These are phyloP conservation scores for Rhododendron ferrugineum DNA, from an alignment of 148 eudicot species.

Conservation along the genomic window DNA sequence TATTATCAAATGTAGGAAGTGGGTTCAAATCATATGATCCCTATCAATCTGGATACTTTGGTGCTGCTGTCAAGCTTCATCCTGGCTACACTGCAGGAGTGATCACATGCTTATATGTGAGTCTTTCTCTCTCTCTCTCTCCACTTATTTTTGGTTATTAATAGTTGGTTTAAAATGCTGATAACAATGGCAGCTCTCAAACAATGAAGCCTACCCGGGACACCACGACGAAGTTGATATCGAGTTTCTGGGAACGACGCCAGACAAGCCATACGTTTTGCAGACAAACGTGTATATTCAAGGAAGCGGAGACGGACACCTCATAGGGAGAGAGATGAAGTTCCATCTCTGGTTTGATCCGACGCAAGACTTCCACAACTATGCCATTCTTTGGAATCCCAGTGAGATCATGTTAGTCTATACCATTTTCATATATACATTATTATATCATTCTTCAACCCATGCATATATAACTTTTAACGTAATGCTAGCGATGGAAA, in stretches of 20 bases:
- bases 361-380: constrained; percentile 72
- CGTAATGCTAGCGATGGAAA: not conserved
- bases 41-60: constrained; percentile 81
- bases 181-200: constrained; percentile 58
- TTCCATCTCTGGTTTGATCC: constrained; percentile 98
- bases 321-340: constrained; percentile 89
- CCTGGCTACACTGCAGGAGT: constrained; percentile 96
- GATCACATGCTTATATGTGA: constrained; percentile 86
- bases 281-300: constrained; percentile 84
- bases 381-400: constrained; percentile 84
- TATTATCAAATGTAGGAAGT: constrained; percentile 37
- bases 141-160: not conserved
- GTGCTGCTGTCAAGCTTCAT: constrained; percentile 78
- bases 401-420: constrained; percentile 52
- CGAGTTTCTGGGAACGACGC: constrained; percentile 84
- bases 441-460: not conserved
- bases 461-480: too few species aligned
- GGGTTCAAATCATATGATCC: constrained; percentile 85
- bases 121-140: constrained; percentile 7
- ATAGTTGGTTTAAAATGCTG: not conserved
- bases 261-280: constrained; percentile 81
- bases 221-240: constrained; percentile 91
- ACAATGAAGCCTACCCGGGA: constrained; percentile 83
- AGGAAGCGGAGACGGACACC: constrained; percentile 89
- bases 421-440: not conserved